These are phyloP conservation scores for Fusarium sp. DNA, from an alignment of 2,329 filamentous ascomycete species.

Conservation along the genomic window DNA sequence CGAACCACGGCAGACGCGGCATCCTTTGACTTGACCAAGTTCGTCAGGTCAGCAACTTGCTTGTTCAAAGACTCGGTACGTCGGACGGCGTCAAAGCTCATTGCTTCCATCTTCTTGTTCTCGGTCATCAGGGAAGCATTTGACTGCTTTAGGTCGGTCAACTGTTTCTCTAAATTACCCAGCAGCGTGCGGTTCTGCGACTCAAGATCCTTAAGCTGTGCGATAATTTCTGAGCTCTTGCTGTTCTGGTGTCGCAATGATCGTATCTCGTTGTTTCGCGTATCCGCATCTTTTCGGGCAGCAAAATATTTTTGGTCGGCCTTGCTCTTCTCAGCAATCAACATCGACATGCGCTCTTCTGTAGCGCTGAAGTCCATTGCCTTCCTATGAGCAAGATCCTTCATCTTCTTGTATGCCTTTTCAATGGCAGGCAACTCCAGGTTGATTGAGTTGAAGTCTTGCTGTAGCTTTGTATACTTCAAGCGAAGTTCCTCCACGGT, in stretches of 20 bases:
- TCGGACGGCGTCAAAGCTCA: conserved; percentile 75
- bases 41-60: conserved; percentile 82
- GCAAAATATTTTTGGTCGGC: conserved; percentile 98
- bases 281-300: conserved; percentile 92
- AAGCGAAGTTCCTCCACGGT: conserved; percentile 76
- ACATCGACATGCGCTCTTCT: conserved; percentile 80
- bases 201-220: conserved; percentile 92
- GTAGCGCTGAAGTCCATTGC: conserved; percentile 78
- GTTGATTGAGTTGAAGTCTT: conserved; percentile 85
- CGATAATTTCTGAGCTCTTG: conserved; percentile 93
- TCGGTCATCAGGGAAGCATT: conserved; percentile 77
- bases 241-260: conserved; percentile 83
- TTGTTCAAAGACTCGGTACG: conserved; percentile 77
- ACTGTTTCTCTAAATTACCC: conserved; percentile 89
- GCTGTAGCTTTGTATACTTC: conserved; percentile 79
- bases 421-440: conserved; percentile 91
- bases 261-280: conserved; percentile 82
- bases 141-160: conserved; percentile 82
- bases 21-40: conserved; percentile 80
- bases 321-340: conserved; percentile 91
- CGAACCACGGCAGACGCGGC: conserved; percentile 62
- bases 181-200: conserved; percentile 78
- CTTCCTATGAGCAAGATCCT: conserved; percentile 86
- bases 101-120: conserved; percentile 79
- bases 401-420: conserved; percentile 89